Evolutionary conservation across 78 protist genomes (phyloP), one percentile per base, ranked within the genome.

Genomic region (Paulinella micropora): DNA sequence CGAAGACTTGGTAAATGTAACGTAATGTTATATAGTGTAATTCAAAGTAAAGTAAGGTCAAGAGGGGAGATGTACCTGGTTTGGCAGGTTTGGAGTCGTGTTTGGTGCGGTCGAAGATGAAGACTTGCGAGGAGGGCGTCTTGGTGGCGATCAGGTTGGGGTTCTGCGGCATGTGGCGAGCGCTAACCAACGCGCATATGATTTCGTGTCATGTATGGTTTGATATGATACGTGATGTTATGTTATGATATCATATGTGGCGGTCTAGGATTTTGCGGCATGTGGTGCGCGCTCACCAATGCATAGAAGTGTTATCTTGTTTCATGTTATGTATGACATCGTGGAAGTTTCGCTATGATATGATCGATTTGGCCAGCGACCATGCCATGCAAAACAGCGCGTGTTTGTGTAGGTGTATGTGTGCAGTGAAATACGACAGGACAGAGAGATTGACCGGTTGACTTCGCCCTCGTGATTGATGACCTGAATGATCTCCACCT

Each of bases 401-500:
- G n/a, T n/a, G n/a, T n/a, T n/a, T n/a, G n/a, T n/a, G n/a, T n/a
- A n/a, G n/a, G n/a, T n/a, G n/a, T n/a, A n/a, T n/a, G n/a, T n/a
- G n/a, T n/a, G n/a, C n/a, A n/a, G n/a, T n/a, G n/a, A n/a, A n/a
- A n/a, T n/a, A n/a, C n/a, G n/a, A n/a, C n/a, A n/a, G n/a, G n/a
- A n/a, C n/a, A n/a, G n/a, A n/a, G n/a, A n/a, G n/a, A n/a, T 81
- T 29, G 84, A 15, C 39, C 97, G 90, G 87, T 97, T 94, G 23
- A 96, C 96, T 39, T 95, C 98, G 34, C 97, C 97, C 3, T 95
- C 94, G 83, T 96, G 98, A 69, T 87, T 92, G 51, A 96, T 96
- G 32, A 39, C 32, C 79, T 94, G 92, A 34, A 67, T 32, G 31
- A 93, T 87, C 84, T 93, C 93, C 31, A 96, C 73, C 90, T 88